Conservation (phyloP, 306 rosid species). For the Ammopiptanthus mongolicus region DNA sequence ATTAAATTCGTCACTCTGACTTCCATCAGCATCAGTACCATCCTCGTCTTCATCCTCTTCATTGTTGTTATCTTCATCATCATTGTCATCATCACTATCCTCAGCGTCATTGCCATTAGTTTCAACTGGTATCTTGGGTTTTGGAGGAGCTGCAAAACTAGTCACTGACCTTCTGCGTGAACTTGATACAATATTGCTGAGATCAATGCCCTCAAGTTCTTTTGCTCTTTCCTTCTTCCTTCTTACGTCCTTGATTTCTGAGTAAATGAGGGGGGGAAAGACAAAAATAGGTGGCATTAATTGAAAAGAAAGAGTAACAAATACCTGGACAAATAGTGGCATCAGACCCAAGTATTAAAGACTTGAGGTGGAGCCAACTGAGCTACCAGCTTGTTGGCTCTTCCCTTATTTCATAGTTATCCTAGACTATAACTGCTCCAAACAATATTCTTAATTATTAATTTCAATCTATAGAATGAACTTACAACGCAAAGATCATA, state of each 20-base stretch:
- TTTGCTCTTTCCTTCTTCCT: constrained; percentile 84
- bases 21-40: constrained; percentile 37
- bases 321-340: too few relatives aligned
- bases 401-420: not conserved
- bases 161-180: constrained; percentile 76
- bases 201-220: constrained; percentile 95
- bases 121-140: constrained; percentile 65
- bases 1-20: constrained; percentile 72
- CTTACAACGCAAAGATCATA: not conserved
- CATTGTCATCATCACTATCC: constrained; percentile 37
- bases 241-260: constrained; percentile 83
- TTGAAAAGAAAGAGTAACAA: not conserved
- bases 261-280: constrained; percentile 6
- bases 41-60: constrained; percentile 54
- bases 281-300: not conserved
- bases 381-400: too few relatives aligned
- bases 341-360: too few relatives aligned
- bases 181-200: constrained; percentile 78
- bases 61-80: constrained; percentile 32
- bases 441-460: not conserved
- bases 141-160: constrained; percentile 65
- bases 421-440: not conserved
- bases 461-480: constrained; percentile 14
- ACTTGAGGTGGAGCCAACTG: too few relatives aligned
- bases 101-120: constrained; percentile 46